phyloP scores from a whole-genome alignment of 352 stramenopile species.

The Phytophthora constricta region DNA sequence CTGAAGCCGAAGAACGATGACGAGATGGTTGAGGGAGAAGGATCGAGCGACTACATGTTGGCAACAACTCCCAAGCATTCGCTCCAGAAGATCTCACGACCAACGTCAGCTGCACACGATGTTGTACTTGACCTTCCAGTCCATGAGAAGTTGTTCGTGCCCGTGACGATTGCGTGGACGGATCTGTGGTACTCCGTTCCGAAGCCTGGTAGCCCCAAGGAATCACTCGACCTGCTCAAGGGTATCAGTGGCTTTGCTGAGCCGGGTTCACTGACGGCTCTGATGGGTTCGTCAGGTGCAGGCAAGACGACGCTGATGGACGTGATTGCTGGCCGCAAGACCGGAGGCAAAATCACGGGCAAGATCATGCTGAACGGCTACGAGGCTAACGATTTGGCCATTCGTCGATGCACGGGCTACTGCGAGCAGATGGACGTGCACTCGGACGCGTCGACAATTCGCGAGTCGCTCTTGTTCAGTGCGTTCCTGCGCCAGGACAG shows the following conservation, averaged over 20 bases:
- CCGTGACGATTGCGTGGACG: slow-evolving; percentile 38
- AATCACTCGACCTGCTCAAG: slow-evolving; percentile 56
- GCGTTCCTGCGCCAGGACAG: slow-evolving; percentile 37
- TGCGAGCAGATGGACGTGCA: slow-evolving; percentile 88
- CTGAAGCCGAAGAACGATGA: slow-evolving; percentile 14
- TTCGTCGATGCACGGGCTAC: slow-evolving; percentile 51
- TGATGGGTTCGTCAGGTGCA: slow-evolving; percentile 80
- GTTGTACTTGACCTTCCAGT: slow-evolving; percentile 17
- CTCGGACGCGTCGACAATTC: slow-evolving; percentile 82
- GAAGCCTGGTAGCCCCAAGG: slow-evolving; percentile 34
- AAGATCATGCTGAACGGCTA: slow-evolving; percentile 58
- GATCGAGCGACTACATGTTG: slow-evolving; percentile 13
- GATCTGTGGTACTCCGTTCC: slow-evolving; percentile 47
- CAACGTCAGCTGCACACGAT: slow-evolving; percentile 4
- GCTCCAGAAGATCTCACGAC: slow-evolving; percentile 13
- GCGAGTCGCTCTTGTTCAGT: slow-evolving; percentile 56
- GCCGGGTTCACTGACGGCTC: slow-evolving; percentile 74
- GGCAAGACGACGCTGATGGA: slow-evolving; percentile 89
- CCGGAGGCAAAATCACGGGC: slow-evolving; percentile 64
- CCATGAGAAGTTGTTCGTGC: slow-evolving; percentile 27
- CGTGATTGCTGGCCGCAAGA: slow-evolving; percentile 81
- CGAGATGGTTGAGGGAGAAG: neutral
- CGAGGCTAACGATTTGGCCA: slow-evolving; percentile 45
- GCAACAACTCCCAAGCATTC: slow-evolving; percentile 24
- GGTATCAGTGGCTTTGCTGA: slow-evolving; percentile 48